Conservation (phyloP, 768 basidiomycete genomes). For the Mycena rebaudengoi region DNA sequence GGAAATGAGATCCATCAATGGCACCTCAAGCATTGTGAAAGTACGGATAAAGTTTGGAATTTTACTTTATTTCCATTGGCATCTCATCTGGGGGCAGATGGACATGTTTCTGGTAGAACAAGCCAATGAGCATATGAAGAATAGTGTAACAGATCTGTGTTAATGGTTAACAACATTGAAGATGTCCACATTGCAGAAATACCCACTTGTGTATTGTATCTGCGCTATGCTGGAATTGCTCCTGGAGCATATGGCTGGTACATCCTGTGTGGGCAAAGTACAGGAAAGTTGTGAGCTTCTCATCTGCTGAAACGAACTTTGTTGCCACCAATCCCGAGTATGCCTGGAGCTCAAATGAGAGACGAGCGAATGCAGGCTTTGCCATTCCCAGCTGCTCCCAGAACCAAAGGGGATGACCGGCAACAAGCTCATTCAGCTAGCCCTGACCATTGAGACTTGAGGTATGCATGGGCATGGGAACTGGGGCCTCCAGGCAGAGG, state of each 20-base stretch:
- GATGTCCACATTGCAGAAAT: too few relatives aligned
- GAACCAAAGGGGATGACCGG: slow-evolving; percentile 28
- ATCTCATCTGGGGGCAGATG: too few relatives aligned
- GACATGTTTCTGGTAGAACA: too few relatives aligned
- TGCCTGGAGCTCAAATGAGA: slow-evolving; percentile 30
- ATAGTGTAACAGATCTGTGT: too few relatives aligned
- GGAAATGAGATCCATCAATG: slow-evolving; percentile 34
- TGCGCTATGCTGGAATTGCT: slow-evolving; percentile 40
- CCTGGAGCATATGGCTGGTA: slow-evolving; percentile 31
- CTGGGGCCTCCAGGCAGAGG: too few relatives aligned
- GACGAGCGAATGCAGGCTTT: slow-evolving; percentile 31
- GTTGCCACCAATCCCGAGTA: slow-evolving; percentile 23
- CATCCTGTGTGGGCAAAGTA: slow-evolving; percentile 29
- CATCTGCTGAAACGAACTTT: slow-evolving; percentile 32
- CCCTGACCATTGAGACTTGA: slow-evolving; percentile 30
- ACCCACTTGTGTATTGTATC: slow-evolving; percentile 43
- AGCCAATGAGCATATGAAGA: not conserved
- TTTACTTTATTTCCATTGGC: slow-evolving; percentile 25
- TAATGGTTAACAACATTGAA: too few relatives aligned
- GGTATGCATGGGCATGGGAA: too few relatives aligned
- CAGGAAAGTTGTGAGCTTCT: slow-evolving; percentile 42
- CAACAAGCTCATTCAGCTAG: slow-evolving; percentile 32
- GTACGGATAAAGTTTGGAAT: slow-evolving; percentile 35
- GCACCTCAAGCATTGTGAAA: slow-evolving; percentile 37
- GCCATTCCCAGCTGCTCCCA: slow-evolving; percentile 30